Conservation (phyloP, 2,329 filamentous ascomycete genomes). For the Fusarium sp. region DNA sequence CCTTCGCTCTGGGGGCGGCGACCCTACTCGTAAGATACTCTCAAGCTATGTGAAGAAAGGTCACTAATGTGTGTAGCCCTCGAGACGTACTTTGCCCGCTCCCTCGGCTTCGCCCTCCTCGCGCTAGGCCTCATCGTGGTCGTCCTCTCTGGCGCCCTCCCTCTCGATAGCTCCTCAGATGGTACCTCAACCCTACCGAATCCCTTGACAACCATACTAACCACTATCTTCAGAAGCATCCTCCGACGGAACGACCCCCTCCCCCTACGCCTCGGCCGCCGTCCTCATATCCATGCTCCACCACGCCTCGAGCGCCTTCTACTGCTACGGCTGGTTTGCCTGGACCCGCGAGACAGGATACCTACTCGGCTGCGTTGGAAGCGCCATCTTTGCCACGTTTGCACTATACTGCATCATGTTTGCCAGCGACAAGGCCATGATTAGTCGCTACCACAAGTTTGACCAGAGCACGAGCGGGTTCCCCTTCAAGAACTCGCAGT, state of each 20-base stretch:
- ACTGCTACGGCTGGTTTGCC: conserved; percentile 73
- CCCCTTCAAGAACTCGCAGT: conserved; percentile 50
- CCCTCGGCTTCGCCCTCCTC: conserved; percentile 71
- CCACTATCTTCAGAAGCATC: conserved; percentile 13
- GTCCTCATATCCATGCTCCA: conserved; percentile 71
- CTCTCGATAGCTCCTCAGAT: conserved; percentile 62
- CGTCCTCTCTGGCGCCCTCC: conserved; percentile 73
- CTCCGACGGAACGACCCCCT: conserved; percentile 53
- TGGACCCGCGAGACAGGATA: conserved; percentile 64
- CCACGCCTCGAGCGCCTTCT: conserved; percentile 68
- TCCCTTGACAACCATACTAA: background rate
- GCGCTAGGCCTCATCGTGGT: conserved; percentile 69
- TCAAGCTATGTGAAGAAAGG: background rate
- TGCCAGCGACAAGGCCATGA: conserved; percentile 50
- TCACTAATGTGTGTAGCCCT: conserved; percentile 50
- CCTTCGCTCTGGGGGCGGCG: conserved; percentile 48
- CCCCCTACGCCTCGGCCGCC: conserved; percentile 71
- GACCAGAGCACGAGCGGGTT: conserved; percentile 53
- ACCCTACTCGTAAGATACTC: conserved; percentile 44
- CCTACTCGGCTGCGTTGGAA: conserved; percentile 65
- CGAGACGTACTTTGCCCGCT: conserved; percentile 77
- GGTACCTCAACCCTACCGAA: conserved; percentile 43
- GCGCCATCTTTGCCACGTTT: conserved; percentile 63
- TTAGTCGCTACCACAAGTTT: conserved; percentile 49
- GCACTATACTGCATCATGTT: conserved; percentile 54